Conservation (phyloP, 192 early-diverging fungal species). For the Backusella psychrophila region DNA sequence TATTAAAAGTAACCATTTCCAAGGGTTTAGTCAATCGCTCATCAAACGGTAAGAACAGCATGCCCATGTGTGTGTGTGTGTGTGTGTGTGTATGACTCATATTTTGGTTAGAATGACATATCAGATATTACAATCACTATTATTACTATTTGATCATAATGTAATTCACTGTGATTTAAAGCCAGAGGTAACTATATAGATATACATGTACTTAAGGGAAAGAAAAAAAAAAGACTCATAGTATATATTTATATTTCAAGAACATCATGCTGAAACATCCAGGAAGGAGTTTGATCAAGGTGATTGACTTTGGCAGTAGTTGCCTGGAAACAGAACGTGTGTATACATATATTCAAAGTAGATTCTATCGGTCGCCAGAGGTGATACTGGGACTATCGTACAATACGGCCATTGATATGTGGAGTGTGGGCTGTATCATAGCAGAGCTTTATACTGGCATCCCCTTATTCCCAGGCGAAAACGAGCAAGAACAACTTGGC, state of each 20-base stretch:
- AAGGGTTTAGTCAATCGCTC: constrained; percentile 74
- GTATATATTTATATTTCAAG: constrained; percentile 14
- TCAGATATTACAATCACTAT: constrained; percentile 81
- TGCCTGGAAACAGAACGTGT: constrained; percentile 85
- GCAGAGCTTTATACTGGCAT: constrained; percentile 84
- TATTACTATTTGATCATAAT: constrained; percentile 61
- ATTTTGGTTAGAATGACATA: constrained; percentile 54
- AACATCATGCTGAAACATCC: constrained; percentile 79
- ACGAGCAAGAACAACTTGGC: constrained; percentile 89
- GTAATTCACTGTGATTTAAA: constrained; percentile 96
- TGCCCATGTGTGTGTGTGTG: no score
- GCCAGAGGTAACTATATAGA: constrained; percentile 72
- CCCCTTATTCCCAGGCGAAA: constrained; percentile 94
- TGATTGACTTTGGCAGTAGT: constrained; percentile 94
- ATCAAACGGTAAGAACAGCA: constrained; percentile 46
- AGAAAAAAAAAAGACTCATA: constrained; percentile 3
- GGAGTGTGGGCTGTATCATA: constrained; percentile 91
- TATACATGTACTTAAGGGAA: constrained; percentile 10
- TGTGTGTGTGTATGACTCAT: no score
- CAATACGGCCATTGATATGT: constrained; percentile 90
- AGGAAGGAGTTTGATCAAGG: constrained; percentile 75
- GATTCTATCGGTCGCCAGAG: constrained; percentile 96
- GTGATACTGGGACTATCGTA: constrained; percentile 88
- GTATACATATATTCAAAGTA: constrained; percentile 93
- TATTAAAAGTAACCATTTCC: constrained; percentile 88